These are phyloP conservation scores for Mycena kentingensis DNA, from an alignment of 768 basidiomycete genomes.

Conservation along the genomic window DNA sequence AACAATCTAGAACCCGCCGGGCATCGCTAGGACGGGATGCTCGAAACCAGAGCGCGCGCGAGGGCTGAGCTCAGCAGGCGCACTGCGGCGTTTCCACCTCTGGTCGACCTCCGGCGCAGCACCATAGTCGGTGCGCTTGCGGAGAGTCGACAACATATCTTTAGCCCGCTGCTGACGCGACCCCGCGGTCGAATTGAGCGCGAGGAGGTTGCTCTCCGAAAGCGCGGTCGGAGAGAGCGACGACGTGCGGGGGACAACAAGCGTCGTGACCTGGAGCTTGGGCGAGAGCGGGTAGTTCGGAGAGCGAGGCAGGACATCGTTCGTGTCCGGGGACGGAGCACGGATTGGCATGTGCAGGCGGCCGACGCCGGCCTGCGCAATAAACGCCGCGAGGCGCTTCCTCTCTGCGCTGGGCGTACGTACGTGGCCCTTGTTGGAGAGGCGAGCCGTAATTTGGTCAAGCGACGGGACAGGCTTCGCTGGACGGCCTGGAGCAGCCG, in stretches of 20 bases:
- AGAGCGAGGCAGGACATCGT: constrained; percentile 32
- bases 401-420: constrained; percentile 27
- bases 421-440: constrained; percentile 44
- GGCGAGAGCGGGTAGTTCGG: constrained; percentile 41
- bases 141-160: constrained; percentile 67
- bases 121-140: constrained; percentile 52
- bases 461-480: constrained; percentile 59
- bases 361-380: constrained; percentile 36
- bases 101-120: constrained; percentile 30
- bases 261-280: constrained; percentile 50
- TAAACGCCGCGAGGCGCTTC: constrained; percentile 25
- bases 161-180: constrained; percentile 55
- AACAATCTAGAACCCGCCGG: constrained; percentile 64
- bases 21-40: constrained; percentile 58
- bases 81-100: constrained; percentile 58
- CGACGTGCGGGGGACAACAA: constrained; percentile 49
- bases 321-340: constrained; percentile 29
- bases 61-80: constrained; percentile 60
- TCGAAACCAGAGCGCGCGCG: constrained; percentile 56
- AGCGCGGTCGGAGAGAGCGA: constrained; percentile 47
- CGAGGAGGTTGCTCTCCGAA: constrained; percentile 53
- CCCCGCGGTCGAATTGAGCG: constrained; percentile 47
- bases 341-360: constrained; percentile 46
- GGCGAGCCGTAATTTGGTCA: constrained; percentile 72
- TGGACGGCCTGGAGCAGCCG: constrained; percentile 14